Conservation (phyloP, 768 basidiomycete species). For the Lactifluus volemus region DNA sequence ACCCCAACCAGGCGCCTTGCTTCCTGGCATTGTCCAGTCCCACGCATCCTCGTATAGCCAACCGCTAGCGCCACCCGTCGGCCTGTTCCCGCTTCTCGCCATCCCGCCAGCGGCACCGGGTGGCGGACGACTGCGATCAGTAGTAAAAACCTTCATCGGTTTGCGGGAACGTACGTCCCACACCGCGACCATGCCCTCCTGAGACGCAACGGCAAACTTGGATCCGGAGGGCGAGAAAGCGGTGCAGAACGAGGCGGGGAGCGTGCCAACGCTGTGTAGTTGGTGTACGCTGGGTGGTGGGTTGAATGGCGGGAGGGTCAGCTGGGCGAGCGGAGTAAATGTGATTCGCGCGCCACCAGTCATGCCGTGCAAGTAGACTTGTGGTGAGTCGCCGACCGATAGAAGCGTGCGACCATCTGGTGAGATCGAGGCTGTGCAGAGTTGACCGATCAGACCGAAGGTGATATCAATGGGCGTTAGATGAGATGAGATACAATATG, state of each 20-base stretch:
- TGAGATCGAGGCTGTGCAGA: slow-evolving; percentile 67
- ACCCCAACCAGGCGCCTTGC: slow-evolving; percentile 68
- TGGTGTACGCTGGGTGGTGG: slow-evolving; percentile 23
- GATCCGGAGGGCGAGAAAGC: slow-evolving; percentile 68
- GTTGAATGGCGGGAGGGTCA: slow-evolving; percentile 49
- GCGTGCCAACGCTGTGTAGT: slow-evolving; percentile 22
- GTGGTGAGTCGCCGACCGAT: slow-evolving; percentile 85
- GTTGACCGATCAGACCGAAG: slow-evolving; percentile 12
- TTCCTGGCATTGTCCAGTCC: slow-evolving; percentile 51
- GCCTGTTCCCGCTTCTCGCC: slow-evolving; percentile 18
- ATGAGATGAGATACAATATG: neutral
- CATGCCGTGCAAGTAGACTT: slow-evolving; percentile 75
- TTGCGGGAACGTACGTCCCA: slow-evolving; percentile 76
- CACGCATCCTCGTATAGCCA: slow-evolving; percentile 56
- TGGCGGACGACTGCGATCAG: slow-evolving; percentile 32
- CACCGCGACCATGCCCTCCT: slow-evolving; percentile 71
- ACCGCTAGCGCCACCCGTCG: slow-evolving; percentile 36
- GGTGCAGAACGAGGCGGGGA: slow-evolving; percentile 69
- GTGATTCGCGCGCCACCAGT: slow-evolving; percentile 52
- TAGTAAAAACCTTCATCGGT: slow-evolving; percentile 61
- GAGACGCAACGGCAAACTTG: slow-evolving; percentile 78
- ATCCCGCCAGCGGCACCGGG: slow-evolving; percentile 10
- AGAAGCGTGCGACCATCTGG: slow-evolving; percentile 82
- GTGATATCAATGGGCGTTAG: neutral
- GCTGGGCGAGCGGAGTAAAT: slow-evolving; percentile 60